These are phyloP conservation scores for Aphanomyces cochlioides DNA, from an alignment of 352 stramenopile species.

Conservation along the genomic window DNA sequence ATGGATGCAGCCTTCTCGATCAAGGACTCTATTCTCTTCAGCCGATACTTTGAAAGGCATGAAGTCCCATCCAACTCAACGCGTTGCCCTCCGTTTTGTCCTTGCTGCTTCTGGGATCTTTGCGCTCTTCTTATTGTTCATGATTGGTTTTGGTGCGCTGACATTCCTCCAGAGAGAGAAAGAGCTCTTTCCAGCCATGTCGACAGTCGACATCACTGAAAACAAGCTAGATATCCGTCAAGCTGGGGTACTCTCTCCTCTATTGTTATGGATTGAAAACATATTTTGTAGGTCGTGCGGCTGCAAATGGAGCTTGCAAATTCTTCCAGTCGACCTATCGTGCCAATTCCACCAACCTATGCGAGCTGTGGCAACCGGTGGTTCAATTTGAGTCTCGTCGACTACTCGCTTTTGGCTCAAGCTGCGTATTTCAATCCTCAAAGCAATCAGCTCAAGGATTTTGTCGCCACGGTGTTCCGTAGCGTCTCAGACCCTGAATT, in stretches of 20 bases:
- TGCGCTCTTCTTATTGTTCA: slow-evolving; percentile 57
- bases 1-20: slow-evolving; percentile 28
- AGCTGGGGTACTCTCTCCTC: slow-evolving; percentile 33
- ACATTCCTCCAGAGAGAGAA: slow-evolving; percentile 63
- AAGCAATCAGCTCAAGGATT: slow-evolving; percentile 66
- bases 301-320: slow-evolving; percentile 68
- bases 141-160: slow-evolving; percentile 73
- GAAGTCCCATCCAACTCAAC: slow-evolving; percentile 46
- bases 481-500: slow-evolving; percentile 38
- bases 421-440: slow-evolving; percentile 85
- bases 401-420: slow-evolving; percentile 82
- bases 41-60: slow-evolving; percentile 26
- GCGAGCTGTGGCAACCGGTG: slow-evolving; percentile 73
- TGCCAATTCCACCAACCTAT: slow-evolving; percentile 52
- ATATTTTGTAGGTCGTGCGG: slow-evolving; percentile 59
- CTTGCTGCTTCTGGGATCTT: slow-evolving; percentile 59
- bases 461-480: slow-evolving; percentile 66
- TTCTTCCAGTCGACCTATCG: slow-evolving; percentile 40
- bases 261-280: background rate
- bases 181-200: slow-evolving; percentile 78
- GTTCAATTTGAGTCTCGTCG: slow-evolving; percentile 69
- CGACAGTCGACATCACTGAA: slow-evolving; percentile 57
- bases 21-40: slow-evolving; percentile 20
- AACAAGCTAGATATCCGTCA: slow-evolving; percentile 74
- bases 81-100: slow-evolving; percentile 58